phyloP scores from a whole-genome alignment of 2,329 filamentous ascomycete genomes.

The Pestalotiopsis sp. region DNA sequence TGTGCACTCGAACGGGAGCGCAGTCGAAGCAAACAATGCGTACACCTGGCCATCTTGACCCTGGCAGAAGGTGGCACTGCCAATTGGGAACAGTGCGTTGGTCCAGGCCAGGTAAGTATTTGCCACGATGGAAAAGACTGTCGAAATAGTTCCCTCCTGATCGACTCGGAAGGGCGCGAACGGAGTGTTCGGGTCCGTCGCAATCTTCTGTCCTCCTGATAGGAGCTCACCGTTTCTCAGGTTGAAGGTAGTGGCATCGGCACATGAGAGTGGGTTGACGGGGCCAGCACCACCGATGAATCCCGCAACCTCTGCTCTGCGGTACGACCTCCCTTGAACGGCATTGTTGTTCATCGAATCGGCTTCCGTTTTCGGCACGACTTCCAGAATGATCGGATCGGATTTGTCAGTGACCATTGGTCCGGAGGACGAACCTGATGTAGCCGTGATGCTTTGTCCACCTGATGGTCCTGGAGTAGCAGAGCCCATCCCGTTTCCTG shows the following conservation, averaged over 20 bases:
- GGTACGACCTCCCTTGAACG: not conserved
- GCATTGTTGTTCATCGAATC: not conserved
- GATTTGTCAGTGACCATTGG: not conserved
- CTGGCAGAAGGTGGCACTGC: not conserved
- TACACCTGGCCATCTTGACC: not conserved
- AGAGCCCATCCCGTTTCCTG: not conserved
- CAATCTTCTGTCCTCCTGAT: not conserved
- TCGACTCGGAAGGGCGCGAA: not conserved
- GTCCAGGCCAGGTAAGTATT: not conserved
- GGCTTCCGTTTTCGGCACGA: not conserved
- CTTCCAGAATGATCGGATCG: not conserved
- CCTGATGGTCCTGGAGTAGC: not conserved
- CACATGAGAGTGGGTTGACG: not conserved
- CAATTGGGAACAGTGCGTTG: not conserved
- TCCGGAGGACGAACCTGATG: not conserved
- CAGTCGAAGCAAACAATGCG: not conserved
- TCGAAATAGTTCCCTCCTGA: not conserved
- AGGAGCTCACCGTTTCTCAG: not conserved
- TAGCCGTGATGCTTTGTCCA: not conserved
- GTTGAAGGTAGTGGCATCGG: not conserved
- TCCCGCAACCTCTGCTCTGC: not conserved
- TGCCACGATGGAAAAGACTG: not conserved
- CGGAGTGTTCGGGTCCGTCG: not conserved
- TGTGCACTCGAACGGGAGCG: not conserved
- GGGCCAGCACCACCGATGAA: not conserved